These are phyloP conservation scores for Amaranthus hypochondriacus DNA, from an alignment of 148 eudicot species.

Conservation along the genomic window DNA sequence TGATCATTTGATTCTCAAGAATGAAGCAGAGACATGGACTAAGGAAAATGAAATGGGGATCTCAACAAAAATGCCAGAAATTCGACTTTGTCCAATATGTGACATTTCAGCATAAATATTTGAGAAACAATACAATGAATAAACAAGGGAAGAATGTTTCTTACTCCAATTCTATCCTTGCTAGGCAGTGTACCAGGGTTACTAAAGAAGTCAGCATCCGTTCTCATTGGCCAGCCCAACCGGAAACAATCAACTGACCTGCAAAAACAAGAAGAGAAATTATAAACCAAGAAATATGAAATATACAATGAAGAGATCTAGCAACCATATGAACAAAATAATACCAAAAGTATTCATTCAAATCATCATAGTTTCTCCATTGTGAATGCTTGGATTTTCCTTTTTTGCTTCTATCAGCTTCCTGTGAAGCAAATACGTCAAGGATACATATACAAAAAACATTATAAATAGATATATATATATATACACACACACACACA, in stretches of 20 bases:
- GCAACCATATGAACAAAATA: neutral
- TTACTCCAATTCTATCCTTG: conserved; percentile 62
- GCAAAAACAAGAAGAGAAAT: conserved; percentile 5
- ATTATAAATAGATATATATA: neutral
- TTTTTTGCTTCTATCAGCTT: conserved; percentile 74
- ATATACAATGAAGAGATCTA: neutral
- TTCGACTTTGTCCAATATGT: no score
- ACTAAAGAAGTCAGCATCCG: conserved; percentile 85
- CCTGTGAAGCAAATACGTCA: conserved; percentile 37
- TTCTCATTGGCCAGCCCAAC: conserved; percentile 99
- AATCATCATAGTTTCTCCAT: conserved; percentile 99
- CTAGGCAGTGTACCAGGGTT: conserved; percentile 25
- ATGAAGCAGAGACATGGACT: no score
- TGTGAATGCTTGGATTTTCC: conserved; percentile 92
- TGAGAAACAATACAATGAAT: no score
- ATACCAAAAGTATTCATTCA: conserved; percentile 97
- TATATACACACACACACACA: neutral
- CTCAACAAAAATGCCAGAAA: no score
- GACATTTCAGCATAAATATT: no score
- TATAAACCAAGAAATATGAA: neutral
- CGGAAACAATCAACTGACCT: conserved; percentile 98
- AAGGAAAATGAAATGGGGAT: no score
- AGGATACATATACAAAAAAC: neutral
- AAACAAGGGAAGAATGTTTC: neutral
- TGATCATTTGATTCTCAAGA: no score